phyloP scores from a whole-genome alignment of 2,329 filamentous ascomycete species.

The Mollisiaceae sp. region DNA sequence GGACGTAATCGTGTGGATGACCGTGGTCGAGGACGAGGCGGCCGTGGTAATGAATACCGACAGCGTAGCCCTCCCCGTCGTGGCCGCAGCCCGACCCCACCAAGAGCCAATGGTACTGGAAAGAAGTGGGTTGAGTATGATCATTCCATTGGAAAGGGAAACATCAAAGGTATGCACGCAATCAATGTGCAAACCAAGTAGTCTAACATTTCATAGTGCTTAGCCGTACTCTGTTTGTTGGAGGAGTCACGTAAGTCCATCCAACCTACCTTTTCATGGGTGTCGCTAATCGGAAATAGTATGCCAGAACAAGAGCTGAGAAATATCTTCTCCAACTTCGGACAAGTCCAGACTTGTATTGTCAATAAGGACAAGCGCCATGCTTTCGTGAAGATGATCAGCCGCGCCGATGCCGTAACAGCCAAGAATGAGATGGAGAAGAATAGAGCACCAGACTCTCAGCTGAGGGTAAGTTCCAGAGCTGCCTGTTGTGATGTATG shows the following conservation, averaged over 20 bases:
- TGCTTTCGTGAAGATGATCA: constrained; percentile 98
- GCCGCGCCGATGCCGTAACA: constrained; percentile 78
- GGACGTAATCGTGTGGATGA: constrained; percentile 63
- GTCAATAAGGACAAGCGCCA: constrained; percentile 98
- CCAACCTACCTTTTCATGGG: constrained; percentile 13
- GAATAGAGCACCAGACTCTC: constrained; percentile 70
- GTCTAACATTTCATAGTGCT: constrained; percentile 61
- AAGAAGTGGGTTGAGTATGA: constrained; percentile 85
- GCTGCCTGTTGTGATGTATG: neutral
- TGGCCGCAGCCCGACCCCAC: constrained; percentile 65
- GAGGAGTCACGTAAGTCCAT: constrained; percentile 80
- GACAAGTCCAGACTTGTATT: constrained; percentile 94
- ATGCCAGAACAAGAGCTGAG: constrained; percentile 83
- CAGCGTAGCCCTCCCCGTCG: constrained; percentile 83
- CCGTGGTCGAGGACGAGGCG: constrained; percentile 55
- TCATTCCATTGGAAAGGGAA: constrained; percentile 68
- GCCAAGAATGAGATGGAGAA: constrained; percentile 91
- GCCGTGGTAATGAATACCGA: constrained; percentile 73
- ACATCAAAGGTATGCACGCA: constrained; percentile 63
- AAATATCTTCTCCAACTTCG: constrained; percentile 78
- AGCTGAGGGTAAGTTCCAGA: constrained; percentile 36
- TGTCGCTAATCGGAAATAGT: constrained; percentile 49
- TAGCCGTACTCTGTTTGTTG: constrained; percentile 94
- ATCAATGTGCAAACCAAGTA: constrained; percentile 9
- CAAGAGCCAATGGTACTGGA: constrained; percentile 49